These are phyloP conservation scores for Boechera retrofracta DNA, from an alignment of 345 rosid species.

Conservation along the genomic window DNA sequence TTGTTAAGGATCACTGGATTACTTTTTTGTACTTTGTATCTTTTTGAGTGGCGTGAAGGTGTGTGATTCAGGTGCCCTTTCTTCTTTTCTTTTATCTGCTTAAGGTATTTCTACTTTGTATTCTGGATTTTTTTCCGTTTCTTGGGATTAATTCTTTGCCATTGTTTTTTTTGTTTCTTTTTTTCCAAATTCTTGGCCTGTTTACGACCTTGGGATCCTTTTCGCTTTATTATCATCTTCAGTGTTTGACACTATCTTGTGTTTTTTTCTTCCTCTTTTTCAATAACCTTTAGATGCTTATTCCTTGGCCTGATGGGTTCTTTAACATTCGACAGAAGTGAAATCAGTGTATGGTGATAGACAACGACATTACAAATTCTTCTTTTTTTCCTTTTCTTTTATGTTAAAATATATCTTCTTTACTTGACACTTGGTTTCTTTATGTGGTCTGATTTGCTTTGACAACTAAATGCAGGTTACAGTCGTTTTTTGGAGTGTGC, in stretches of 20 bases:
- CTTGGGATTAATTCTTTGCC: slow-evolving; percentile 26
- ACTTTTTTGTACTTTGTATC: neutral
- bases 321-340: slow-evolving; percentile 42
- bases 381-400: neutral
- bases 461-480: slow-evolving; percentile 62
- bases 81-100: slow-evolving; percentile 26
- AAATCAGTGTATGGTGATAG: slow-evolving; percentile 40
- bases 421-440: slow-evolving; percentile 39
- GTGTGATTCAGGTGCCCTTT: slow-evolving; percentile 46
- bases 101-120: too few species aligned
- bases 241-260: slow-evolving; percentile 37
- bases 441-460: slow-evolving; percentile 43
- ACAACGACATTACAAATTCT: slow-evolving; percentile 17
- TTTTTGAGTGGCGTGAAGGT: slow-evolving; percentile 39
- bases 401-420: slow-evolving; percentile 4
- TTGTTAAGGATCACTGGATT: neutral
- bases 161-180: neutral
- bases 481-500: slow-evolving; percentile 41
- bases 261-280: slow-evolving; percentile 35
- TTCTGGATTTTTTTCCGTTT: slow-evolving; percentile 23
- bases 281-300: slow-evolving; percentile 33
- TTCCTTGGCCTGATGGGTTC: slow-evolving; percentile 39
- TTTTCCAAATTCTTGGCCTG: slow-evolving; percentile 25
- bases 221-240: slow-evolving; percentile 50
- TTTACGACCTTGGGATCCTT: slow-evolving; percentile 48